These are phyloP conservation scores for Paramecium tetraurelia DNA, from an alignment of 73 alveolate species.

Conservation along the genomic window DNA sequence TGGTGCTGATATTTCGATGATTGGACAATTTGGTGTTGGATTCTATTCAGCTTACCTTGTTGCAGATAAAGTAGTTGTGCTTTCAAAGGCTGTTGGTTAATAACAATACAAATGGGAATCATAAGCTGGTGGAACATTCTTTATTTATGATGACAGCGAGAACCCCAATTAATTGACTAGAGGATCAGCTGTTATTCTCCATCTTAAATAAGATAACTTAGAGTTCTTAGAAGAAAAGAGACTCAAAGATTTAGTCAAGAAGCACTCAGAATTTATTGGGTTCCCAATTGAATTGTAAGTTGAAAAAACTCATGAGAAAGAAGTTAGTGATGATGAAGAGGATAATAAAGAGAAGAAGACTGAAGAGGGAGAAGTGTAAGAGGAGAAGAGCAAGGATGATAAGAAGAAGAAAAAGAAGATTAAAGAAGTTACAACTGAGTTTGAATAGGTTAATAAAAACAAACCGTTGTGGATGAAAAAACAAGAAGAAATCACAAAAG, in stretches of 20 bases:
- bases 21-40: conserved; percentile 99
- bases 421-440: conserved; percentile 98
- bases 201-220: conserved; percentile 97
- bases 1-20: conserved; percentile 99
- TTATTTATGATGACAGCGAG: conserved; percentile 85
- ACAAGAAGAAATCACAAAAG: conserved; percentile 98
- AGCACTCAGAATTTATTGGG: conserved; percentile 98
- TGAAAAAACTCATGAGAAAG: conserved; percentile 98
- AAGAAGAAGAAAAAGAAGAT: conserved; percentile 93
- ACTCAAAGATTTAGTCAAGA: conserved; percentile 95
- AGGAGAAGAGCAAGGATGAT: conserved; percentile 84
- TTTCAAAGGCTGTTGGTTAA: conserved; percentile 92
- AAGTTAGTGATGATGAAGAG: conserved; percentile 96
- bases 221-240: conserved; percentile 98
- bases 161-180: conserved; percentile 83
- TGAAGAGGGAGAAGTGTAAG: conserved; percentile 84
- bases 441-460: conserved; percentile 98
- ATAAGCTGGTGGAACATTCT: conserved; percentile 97
- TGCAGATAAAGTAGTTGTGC: conserved; percentile 96
- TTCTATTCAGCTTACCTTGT: conserved; percentile 98
- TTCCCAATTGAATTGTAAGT: conserved; percentile 97
- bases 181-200: conserved; percentile 96
- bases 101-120: conserved; percentile 98
- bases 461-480: conserved; percentile 99
- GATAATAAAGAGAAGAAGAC: conserved; percentile 88